phyloP scores from a whole-genome alignment of 2,329 filamentous ascomycete genomes.

The Aspergillus fijiensis region DNA sequence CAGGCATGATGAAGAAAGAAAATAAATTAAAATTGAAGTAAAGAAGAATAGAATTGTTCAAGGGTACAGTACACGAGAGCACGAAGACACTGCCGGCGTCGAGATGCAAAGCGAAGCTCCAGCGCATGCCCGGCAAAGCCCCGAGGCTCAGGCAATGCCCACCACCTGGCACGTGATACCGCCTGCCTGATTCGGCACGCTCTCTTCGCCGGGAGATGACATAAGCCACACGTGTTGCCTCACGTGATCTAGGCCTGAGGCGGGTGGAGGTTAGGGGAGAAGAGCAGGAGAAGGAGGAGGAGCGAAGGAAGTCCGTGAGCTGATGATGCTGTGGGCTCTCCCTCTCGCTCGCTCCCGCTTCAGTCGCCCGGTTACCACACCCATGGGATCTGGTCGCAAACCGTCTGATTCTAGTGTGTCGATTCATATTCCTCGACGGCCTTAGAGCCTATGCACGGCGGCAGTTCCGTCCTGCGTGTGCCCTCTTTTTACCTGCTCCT shows the following conservation, averaged over 20 bases:
- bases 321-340: slow-evolving; percentile 12
- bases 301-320: slow-evolving; percentile 15
- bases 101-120: slow-evolving; percentile 3
- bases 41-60: not conserved
- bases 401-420: slow-evolving; percentile 21
- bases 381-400: slow-evolving; percentile 28
- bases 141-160: slow-evolving; percentile 1
- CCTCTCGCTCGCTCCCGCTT: slow-evolving; percentile 20
- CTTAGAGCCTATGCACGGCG: slow-evolving; percentile 32
- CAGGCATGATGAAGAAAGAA: slow-evolving; percentile 49
- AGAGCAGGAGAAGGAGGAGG: not conserved
- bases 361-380: slow-evolving; percentile 19
- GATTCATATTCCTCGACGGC: slow-evolving; percentile 26
- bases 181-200: slow-evolving; percentile 10
- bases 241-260: slow-evolving; percentile 23
- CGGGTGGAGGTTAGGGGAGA: slow-evolving; percentile 1
- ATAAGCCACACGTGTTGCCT: slow-evolving; percentile 14
- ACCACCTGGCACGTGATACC: slow-evolving; percentile 15
- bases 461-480: slow-evolving; percentile 30
- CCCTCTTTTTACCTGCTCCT: slow-evolving; percentile 20
- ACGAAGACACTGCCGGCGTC: not conserved
- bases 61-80: not conserved
- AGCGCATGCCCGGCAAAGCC: slow-evolving; percentile 7
- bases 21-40: not conserved
- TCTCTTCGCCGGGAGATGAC: slow-evolving; percentile 2